Percentiles rank a stretch among this genome's conserved stretches.
Conservation (phyloP, 805 yeast species). For the Candida nemodendra region DNA sequence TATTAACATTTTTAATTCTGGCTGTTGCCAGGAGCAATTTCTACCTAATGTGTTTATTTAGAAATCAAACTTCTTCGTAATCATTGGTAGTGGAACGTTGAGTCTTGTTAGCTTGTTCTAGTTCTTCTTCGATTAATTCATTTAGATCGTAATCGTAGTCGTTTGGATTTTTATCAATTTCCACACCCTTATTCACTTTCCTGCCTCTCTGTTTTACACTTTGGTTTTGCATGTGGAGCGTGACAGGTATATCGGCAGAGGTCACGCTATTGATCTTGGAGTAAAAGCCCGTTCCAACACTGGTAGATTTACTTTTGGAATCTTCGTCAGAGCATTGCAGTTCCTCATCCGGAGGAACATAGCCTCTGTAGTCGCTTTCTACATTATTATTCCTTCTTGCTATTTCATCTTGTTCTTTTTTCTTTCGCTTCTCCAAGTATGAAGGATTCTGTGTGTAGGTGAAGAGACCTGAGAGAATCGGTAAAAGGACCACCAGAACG, state of each 20-base stretch:
- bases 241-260: slow-evolving; percentile 31
- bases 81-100: slow-evolving; percentile 1
- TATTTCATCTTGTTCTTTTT: slow-evolving; percentile 7
- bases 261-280: slow-evolving; percentile 25
- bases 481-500: slow-evolving; percentile 23
- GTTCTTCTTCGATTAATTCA: slow-evolving; percentile 41
- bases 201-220: slow-evolving; percentile 19
- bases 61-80: slow-evolving; percentile 8
- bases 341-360: slow-evolving; percentile 34
- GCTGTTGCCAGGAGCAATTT: too few species aligned
- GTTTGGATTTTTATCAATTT: slow-evolving; percentile 37
- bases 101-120: slow-evolving; percentile 23
- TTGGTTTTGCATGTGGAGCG: slow-evolving; percentile 23
- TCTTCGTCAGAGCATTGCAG: slow-evolving; percentile 5
- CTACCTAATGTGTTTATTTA: too few species aligned
- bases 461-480: slow-evolving; percentile 29
- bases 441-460: slow-evolving; percentile 29
- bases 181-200: slow-evolving; percentile 2
- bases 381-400: neutral
- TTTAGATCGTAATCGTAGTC: slow-evolving; percentile 47
- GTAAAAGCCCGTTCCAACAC: slow-evolving; percentile 24
- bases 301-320: slow-evolving; percentile 7
- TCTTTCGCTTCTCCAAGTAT: slow-evolving; percentile 17
- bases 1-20: too few species aligned
- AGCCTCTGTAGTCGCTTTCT: slow-evolving; percentile 15